Conservation (phyloP, 148 eudicot genomes). For the Camellia japonica region DNA sequence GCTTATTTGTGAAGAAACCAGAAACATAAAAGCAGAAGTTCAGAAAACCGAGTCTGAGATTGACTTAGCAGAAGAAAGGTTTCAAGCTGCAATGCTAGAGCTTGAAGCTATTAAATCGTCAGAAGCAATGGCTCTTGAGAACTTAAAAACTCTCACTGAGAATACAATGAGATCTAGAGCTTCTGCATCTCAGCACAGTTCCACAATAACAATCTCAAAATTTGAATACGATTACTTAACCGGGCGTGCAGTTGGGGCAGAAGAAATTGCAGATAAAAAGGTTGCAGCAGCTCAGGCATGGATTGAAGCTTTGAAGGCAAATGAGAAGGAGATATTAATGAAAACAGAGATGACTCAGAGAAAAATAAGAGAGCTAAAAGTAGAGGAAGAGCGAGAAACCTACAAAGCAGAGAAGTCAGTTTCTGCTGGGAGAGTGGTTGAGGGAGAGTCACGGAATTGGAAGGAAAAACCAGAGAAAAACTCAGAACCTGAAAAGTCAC, state of each 20-base stretch:
- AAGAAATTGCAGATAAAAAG: constrained; percentile 75
- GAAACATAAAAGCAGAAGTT: constrained; percentile 36
- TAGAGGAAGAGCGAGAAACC: constrained; percentile 44
- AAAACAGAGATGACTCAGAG: constrained; percentile 31
- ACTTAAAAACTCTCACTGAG: constrained; percentile 49
- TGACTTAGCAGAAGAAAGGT: constrained; percentile 47
- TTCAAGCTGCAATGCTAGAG: constrained; percentile 53
- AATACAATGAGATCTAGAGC: constrained; percentile 50
- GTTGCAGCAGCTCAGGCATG: constrained; percentile 82
- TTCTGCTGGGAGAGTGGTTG: constrained; percentile 15
- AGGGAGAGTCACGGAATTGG: constrained; percentile 26
- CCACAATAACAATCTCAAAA: constrained; percentile 65
- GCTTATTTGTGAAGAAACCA: constrained; percentile 41
- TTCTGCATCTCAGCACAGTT: constrained; percentile 36
- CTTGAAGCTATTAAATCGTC: constrained; percentile 52
- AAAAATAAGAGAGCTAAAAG: constrained; percentile 34
- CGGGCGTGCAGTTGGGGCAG: constrained; percentile 55
- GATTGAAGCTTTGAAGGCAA: constrained; percentile 65
- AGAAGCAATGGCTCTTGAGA: constrained; percentile 63
- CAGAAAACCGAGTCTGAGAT: constrained; percentile 45
- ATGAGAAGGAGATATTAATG: constrained; percentile 59
- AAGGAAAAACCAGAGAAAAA: constrained; percentile 22
- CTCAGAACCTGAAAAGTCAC: constrained; percentile 17
- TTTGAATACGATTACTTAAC: constrained; percentile 80
- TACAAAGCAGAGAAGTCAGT: constrained; percentile 21